Percentiles rank a stretch among this genome's conserved stretches.
Evolutionary conservation across 768 basidiomycete genomes (phyloP).

Genomic region (Ramaria sp.): DNA sequence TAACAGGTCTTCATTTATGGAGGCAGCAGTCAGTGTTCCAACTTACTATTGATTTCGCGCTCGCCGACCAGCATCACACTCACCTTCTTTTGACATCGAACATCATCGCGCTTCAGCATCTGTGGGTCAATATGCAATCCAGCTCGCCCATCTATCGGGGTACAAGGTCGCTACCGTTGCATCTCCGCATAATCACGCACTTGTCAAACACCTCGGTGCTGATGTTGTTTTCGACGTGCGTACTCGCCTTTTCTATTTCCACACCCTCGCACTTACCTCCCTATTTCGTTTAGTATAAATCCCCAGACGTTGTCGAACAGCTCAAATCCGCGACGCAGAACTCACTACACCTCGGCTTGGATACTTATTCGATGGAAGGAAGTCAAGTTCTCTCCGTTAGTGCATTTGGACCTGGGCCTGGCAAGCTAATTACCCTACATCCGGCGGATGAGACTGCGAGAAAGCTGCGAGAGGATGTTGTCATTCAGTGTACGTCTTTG

Average conservation of each 20-base stretch:
- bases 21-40: too few relatives aligned
- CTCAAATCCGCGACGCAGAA: too few relatives aligned
- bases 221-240: conserved; percentile 27
- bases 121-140: conserved; percentile 28
- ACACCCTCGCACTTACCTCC: too few relatives aligned
- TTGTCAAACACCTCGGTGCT: conserved; percentile 32
- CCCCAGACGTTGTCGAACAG: too few relatives aligned
- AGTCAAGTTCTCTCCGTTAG: not conserved
- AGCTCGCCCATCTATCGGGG: conserved; percentile 32
- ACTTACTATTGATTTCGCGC: too few relatives aligned
- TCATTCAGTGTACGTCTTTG: not conserved
- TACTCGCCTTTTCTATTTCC: not conserved
- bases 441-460: not conserved
- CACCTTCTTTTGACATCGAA: too few relatives aligned
- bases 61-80: too few relatives aligned
- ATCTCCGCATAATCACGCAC: conserved; percentile 26
- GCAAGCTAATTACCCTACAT: not conserved
- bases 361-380: too few relatives aligned
- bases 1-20: conserved; percentile 4
- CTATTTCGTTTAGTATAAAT: too few relatives aligned
- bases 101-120: conserved; percentile 3
- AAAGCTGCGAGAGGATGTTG: not conserved
- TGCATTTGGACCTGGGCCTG: not conserved
- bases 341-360: too few relatives aligned
- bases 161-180: conserved; percentile 36